phyloP scores from a whole-genome alignment of 2,329 filamentous ascomycete species.

The Metarhizium guizhouense region DNA sequence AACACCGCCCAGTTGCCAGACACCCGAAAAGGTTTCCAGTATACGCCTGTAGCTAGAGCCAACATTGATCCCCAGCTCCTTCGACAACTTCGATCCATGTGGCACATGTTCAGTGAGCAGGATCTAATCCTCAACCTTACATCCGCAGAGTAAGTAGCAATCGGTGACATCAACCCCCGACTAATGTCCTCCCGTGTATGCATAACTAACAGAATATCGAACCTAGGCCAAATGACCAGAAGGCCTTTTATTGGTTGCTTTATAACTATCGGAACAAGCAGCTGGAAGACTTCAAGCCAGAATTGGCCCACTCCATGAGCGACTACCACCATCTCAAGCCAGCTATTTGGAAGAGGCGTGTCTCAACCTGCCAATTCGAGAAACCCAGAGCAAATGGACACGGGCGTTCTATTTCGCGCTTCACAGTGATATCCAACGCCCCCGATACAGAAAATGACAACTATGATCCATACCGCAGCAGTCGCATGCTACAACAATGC shows the following conservation, averaged over 20 bases:
- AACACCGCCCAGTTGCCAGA: conserved; percentile 43
- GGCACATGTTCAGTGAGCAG: conserved; percentile 75
- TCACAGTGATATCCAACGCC: conserved; percentile 57
- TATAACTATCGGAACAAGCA: conserved; percentile 75
- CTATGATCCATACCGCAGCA: conserved; percentile 79
- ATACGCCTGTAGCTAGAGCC: conserved; percentile 46
- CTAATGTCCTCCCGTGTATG: not conserved
- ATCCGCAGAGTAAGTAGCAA: conserved; percentile 47
- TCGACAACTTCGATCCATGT: conserved; percentile 79
- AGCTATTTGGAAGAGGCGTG: conserved; percentile 46
- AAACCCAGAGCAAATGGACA: conserved; percentile 36
- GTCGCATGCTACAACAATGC: conserved; percentile 34
- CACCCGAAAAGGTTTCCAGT: conserved; percentile 52
- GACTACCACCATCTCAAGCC: conserved; percentile 78
- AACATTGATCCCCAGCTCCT: conserved; percentile 77
- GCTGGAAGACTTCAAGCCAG: conserved; percentile 76
- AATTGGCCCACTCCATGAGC: conserved; percentile 76
- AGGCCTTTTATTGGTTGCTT: conserved; percentile 84
- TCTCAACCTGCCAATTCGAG: conserved; percentile 53
- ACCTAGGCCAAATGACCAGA: conserved; percentile 75
- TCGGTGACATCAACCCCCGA: not conserved
- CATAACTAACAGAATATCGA: not conserved
- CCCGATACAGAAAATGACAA: conserved; percentile 48
- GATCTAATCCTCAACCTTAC: conserved; percentile 61
- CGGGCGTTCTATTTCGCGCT: conserved; percentile 47